Percentiles rank a stretch among this genome's conserved stretches.
phyloP scores from a whole-genome alignment of 805 yeast species.

The Ogataea chonburiensis region DNA sequence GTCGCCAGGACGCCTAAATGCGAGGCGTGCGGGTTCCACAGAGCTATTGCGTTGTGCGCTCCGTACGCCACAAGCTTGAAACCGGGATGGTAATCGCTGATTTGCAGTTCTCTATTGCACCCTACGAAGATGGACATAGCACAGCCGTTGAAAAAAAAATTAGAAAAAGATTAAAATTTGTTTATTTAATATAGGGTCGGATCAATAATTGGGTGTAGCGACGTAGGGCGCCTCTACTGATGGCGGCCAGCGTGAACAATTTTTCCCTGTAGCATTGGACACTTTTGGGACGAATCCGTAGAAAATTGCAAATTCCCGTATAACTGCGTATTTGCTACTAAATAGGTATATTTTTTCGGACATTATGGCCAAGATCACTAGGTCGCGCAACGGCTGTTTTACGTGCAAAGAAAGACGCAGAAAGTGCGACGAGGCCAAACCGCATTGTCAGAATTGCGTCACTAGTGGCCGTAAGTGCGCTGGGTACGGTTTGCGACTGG shows the following conservation, averaged over 20 bases:
- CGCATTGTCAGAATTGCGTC: constrained; percentile 48
- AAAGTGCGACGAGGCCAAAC: constrained; percentile 57
- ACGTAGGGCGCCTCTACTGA: too few relatives aligned
- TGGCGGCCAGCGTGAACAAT: too few relatives aligned
- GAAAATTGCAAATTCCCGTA: too few relatives aligned
- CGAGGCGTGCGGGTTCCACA: constrained; percentile 29
- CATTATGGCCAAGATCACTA: constrained; percentile 39
- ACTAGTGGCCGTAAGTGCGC: constrained; percentile 45
- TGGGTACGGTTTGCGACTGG: constrained; percentile 48
- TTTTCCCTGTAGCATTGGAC: too few relatives aligned
- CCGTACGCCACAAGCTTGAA: constrained; percentile 62
- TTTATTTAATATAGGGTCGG: background rate
- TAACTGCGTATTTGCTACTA: too few relatives aligned
- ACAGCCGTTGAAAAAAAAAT: constrained; percentile 11
- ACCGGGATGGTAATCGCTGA: constrained; percentile 47
- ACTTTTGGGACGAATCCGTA: too few relatives aligned
- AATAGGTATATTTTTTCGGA: too few relatives aligned
- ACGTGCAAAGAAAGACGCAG: constrained; percentile 54
- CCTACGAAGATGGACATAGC: constrained; percentile 57
- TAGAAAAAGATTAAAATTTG: background rate
- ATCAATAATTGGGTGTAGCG: too few relatives aligned
- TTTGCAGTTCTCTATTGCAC: constrained; percentile 65
- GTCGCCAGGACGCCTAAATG: constrained; percentile 52
- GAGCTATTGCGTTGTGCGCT: constrained; percentile 61
- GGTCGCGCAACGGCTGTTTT: constrained; percentile 60